phyloP scores from a whole-genome alignment of 1,139 yeast species.

The Wickerhamiella pararugosa region DNA sequence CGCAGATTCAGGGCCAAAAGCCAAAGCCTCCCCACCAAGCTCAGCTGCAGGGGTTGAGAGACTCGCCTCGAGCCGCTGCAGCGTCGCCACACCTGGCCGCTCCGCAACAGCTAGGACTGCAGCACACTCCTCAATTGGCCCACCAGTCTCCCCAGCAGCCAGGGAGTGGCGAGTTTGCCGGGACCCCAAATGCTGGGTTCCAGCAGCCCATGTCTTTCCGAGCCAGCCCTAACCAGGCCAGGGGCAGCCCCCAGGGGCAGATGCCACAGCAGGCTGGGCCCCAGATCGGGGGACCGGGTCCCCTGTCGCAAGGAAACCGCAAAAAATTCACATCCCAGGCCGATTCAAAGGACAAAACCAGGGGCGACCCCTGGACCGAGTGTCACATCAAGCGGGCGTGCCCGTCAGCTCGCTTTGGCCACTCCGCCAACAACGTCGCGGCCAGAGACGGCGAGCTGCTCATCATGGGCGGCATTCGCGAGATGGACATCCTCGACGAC shows the following conservation, averaged over 20 bases:
- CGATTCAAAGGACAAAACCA: conserved; percentile 1
- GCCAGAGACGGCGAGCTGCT: conserved; percentile 66
- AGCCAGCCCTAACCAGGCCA: conserved; percentile 3
- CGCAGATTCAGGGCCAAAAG: neutral
- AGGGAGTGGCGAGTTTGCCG: neutral
- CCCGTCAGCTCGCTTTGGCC: conserved; percentile 91
- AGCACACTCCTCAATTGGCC: neutral
- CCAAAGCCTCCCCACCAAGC: neutral
- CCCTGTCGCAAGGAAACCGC: neutral
- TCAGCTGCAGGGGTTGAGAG: no score
- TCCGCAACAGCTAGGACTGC: neutral
- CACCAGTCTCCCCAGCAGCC: conserved; percentile 5
- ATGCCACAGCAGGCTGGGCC: neutral
- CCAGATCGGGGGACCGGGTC: neutral
- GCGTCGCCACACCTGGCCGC: neutral
- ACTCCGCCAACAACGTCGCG: conserved; percentile 64
- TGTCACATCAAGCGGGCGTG: conserved; percentile 49
- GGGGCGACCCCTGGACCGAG: conserved; percentile 55
- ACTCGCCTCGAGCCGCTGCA: neutral
- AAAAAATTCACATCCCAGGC: neutral
- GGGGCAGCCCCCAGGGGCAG: conserved; percentile 1
- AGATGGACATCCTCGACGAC: conserved; percentile 86
- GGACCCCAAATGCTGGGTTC: neutral
- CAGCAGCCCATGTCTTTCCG: neutral
- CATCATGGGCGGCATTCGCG: conserved; percentile 91